Conservation (phyloP, 2,329 filamentous ascomycete species). For the Microcyclosporella mali region DNA sequence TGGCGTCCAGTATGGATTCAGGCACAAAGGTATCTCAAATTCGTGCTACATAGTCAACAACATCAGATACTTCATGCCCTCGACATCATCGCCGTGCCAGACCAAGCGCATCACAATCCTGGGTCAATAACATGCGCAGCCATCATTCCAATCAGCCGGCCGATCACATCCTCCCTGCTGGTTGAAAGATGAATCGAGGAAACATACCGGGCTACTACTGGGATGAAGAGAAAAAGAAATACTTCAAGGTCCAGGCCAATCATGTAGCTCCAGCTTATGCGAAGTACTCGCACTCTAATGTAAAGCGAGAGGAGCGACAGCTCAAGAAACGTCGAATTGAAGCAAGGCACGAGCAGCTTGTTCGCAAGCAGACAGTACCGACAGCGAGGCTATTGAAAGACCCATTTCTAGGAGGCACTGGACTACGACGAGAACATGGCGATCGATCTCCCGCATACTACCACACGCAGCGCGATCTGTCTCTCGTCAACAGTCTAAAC, state of each 20-base stretch:
- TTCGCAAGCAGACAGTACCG: slow-evolving; percentile 20
- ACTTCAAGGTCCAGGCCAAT: slow-evolving; percentile 43
- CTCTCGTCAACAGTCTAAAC: slow-evolving; percentile 2
- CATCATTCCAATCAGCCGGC: too few species aligned
- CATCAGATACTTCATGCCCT: too few species aligned
- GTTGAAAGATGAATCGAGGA: slow-evolving; percentile 33
- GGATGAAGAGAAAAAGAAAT: slow-evolving; percentile 44
- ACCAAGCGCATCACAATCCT: too few species aligned
- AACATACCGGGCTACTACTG: slow-evolving; percentile 46
- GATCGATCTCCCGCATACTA: not conserved
- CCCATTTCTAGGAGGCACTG: slow-evolving; percentile 3
- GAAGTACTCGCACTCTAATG: slow-evolving; percentile 39
- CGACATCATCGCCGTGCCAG: too few species aligned
- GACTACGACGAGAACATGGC: slow-evolving; percentile 6
- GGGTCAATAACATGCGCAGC: too few species aligned
- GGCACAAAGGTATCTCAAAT: too few species aligned
- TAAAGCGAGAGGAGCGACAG: slow-evolving; percentile 32
- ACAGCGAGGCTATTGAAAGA: slow-evolving; percentile 2
- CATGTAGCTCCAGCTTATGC: slow-evolving; percentile 30
- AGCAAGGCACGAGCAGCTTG: slow-evolving; percentile 7
- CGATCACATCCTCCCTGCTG: too few species aligned
- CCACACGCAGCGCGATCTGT: not conserved
- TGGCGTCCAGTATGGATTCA: too few species aligned
- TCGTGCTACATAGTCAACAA: too few species aligned
- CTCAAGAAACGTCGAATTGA: slow-evolving; percentile 28